Evolutionary conservation across 2,329 filamentous ascomycete genomes (phyloP).

Genomic region (Neophaeococcomyces mojaviensis): DNA sequence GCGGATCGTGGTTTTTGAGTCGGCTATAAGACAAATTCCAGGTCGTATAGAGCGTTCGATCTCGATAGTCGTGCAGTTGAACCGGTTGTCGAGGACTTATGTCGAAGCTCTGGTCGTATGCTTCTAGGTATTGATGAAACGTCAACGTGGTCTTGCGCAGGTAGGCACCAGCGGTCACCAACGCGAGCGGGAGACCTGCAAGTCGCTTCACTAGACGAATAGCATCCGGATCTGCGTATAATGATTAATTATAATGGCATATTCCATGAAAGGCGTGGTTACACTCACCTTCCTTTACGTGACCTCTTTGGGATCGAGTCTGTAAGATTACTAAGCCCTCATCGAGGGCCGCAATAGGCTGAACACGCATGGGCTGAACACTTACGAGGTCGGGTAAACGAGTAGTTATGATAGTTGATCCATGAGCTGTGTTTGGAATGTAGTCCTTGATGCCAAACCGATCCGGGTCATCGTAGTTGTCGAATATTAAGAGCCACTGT

Average conservation of each 20-base stretch:
- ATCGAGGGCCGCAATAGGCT: slow-evolving; percentile 1
- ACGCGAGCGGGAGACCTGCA: slow-evolving; percentile 41
- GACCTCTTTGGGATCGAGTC: slow-evolving; percentile 9
- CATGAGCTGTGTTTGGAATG: slow-evolving; percentile 14
- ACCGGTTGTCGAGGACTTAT: background rate
- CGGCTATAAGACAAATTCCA: slow-evolving; percentile 17
- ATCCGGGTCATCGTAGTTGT: slow-evolving; percentile 21
- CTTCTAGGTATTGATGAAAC: slow-evolving; percentile 33
- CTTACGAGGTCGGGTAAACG: slow-evolving; percentile 9
- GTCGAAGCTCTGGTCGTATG: slow-evolving; percentile 25
- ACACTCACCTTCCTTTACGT: slow-evolving; percentile 11
- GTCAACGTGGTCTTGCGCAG: slow-evolving; percentile 32
- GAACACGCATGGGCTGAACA: slow-evolving; percentile 7
- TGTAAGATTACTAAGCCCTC: slow-evolving; percentile 15
- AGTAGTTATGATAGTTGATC: slow-evolving; percentile 22
- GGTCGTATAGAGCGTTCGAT: slow-evolving; percentile 18
- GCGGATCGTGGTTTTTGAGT: slow-evolving; percentile 10
- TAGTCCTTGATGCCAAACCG: slow-evolving; percentile 14
- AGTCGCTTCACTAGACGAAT: slow-evolving; percentile 29
- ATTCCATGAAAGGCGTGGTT: background rate
- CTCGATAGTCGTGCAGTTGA: slow-evolving; percentile 11
- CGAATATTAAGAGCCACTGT: slow-evolving; percentile 22
- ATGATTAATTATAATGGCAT: background rate
- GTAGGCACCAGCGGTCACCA: slow-evolving; percentile 41
- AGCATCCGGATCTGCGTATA: slow-evolving; percentile 10